Conservation (phyloP, 257 asterid species). For the Echites panduratus region DNA sequence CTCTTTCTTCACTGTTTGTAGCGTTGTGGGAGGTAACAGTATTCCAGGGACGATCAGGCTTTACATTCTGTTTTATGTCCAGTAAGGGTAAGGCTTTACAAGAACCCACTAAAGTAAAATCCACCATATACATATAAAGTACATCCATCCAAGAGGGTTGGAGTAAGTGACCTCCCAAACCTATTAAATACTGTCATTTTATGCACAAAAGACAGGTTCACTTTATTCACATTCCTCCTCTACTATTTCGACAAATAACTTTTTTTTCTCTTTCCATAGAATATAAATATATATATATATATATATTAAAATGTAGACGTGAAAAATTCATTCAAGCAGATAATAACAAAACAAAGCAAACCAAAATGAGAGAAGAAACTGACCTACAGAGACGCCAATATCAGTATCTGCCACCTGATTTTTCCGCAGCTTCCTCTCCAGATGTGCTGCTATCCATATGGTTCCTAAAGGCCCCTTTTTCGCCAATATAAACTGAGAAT, state of each 20-base stretch:
- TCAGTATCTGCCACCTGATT: constrained; percentile 99
- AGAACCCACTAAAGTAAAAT: not conserved
- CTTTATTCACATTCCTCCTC: not conserved
- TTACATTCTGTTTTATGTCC: not conserved
- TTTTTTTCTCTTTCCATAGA: not conserved
- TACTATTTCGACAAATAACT: not conserved
- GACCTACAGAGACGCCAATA: constrained; percentile 95
- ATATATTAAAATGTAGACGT: too few species aligned
- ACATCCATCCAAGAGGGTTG: not conserved
- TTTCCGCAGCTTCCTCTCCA: constrained; percentile 93
- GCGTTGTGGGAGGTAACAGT: not conserved
- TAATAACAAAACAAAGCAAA: not conserved
- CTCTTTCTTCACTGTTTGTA: not conserved
- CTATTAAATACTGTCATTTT: not conserved
- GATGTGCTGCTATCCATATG: constrained; percentile 98
- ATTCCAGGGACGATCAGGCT: not conserved
- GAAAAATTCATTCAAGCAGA: not conserved
- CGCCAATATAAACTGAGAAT: constrained; percentile 93
- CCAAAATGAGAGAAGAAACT: constrained; percentile 2
- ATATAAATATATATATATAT: too few species aligned
- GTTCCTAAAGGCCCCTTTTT: constrained; percentile 98
- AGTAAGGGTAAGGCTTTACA: not conserved
- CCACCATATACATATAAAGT: not conserved
- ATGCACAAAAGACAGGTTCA: not conserved
- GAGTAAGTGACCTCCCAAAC: not conserved